phyloP scores from a whole-genome alignment of 2,329 filamentous ascomycete genomes.

The Aureobasidium sp. region DNA sequence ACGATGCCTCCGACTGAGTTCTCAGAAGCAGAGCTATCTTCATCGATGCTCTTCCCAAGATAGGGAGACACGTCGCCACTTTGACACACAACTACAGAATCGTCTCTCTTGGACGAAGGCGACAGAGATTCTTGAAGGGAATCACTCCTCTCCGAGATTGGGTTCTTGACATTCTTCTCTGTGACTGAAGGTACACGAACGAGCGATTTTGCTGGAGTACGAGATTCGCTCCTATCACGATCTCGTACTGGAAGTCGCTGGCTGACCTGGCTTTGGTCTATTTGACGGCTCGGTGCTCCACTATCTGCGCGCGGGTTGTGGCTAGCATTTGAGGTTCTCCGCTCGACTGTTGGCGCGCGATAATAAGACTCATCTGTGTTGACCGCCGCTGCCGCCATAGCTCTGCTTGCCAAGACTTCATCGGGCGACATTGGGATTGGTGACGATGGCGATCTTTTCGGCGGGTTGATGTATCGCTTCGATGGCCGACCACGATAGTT shows the following conservation, averaged over 20 bases:
- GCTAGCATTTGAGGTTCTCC: not conserved
- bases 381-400: not conserved
- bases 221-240: not conserved
- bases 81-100: not conserved
- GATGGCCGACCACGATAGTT: slow-evolving; percentile 63
- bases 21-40: slow-evolving; percentile 35
- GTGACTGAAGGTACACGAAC: not conserved
- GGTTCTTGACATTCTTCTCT: not conserved
- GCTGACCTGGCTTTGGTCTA: not conserved
- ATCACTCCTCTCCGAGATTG: not conserved
- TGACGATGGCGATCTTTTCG: slow-evolving; percentile 83
- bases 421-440: slow-evolving; percentile 93
- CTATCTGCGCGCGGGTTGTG: slow-evolving; percentile 20
- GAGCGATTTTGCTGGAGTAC: not conserved
- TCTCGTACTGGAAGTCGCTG: not conserved
- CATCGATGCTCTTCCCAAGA: not conserved
- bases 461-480: slow-evolving; percentile 62
- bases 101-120: no score
- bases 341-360: slow-evolving; percentile 21
- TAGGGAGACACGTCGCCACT: no score
- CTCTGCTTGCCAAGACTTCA: slow-evolving; percentile 42
- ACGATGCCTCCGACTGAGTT: slow-evolving; percentile 27
- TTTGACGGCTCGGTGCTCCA: not conserved
- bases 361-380: slow-evolving; percentile 39
- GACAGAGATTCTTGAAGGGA: not conserved